Evolutionary conservation across 2,329 filamentous ascomycete genomes (phyloP), one percentile per base, ranked within the genome.

Genomic region (Cryphonectria japonica): DNA sequence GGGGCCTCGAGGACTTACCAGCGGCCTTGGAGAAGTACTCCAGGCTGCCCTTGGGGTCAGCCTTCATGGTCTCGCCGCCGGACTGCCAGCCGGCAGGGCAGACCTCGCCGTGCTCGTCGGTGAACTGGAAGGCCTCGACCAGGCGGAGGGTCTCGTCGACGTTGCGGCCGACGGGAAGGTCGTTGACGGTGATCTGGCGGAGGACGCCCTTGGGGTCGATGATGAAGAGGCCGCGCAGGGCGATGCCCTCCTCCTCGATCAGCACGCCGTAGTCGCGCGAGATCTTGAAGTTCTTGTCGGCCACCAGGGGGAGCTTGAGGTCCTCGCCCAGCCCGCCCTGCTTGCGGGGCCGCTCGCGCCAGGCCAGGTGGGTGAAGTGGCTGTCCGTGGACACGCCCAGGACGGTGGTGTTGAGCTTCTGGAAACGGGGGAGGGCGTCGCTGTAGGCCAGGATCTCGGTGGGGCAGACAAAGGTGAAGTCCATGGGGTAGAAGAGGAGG

Each of bases 71-170:
- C 79, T 85, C 82, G 76, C 77, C 78, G 66, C 84, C 84, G 71
- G 82, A 78, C 72, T 82, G 81, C 84, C 84, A 86, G 76, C 84
- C 84, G 68, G 84, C 84, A 61, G 84, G 84, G 80, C 84, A 95
- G 69, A 93, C 87, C 79, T 93, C 90, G 81, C 94, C 94, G 85
- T 92, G 93, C 75, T 93, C 92, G 75, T 95, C 92, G 16, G 92
- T 92, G 84, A 95, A 93, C 81, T 95, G 93, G 80, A 94, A 94
- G 7, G 92, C 91, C 75, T 91, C 86, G 71, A 91, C 87, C 0
- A 92, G 91, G 52, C 89, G 87, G 75, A 90, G 83, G 1, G 87
- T 86, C 82, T 91, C 89, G 77, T 90, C 87, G 69, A 91, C 89
- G 75, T 86, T 85, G 75, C 89, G 87, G 72, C 89, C 89, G 74